These are phyloP conservation scores for Coemansia furcata DNA, from an alignment of 192 early-diverging fungal species.

Conservation along the genomic window DNA sequence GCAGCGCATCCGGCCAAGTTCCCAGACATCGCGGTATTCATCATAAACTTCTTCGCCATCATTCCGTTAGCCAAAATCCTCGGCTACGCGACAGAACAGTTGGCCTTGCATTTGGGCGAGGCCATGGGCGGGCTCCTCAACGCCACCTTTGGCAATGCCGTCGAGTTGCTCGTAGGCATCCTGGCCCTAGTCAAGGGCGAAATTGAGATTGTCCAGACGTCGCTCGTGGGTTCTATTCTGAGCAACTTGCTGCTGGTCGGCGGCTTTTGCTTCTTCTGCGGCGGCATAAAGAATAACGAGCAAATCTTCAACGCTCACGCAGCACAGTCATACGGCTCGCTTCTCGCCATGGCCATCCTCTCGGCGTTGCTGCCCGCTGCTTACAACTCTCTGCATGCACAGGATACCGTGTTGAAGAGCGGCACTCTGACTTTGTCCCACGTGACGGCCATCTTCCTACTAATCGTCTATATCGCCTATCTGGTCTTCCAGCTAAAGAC, in stretches of 20 bases:
- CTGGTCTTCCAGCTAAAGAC: slow-evolving; percentile 78
- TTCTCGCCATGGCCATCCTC: slow-evolving; percentile 65
- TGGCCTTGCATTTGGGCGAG: slow-evolving; percentile 58
- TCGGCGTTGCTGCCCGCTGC: slow-evolving; percentile 72
- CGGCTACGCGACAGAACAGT: slow-evolving; percentile 74
- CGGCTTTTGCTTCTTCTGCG: slow-evolving; percentile 83
- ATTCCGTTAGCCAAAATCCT: slow-evolving; percentile 85
- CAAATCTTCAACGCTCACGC: slow-evolving; percentile 70
- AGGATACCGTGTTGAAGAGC: slow-evolving; percentile 42
- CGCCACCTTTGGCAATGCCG: slow-evolving; percentile 78
- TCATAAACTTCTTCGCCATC: slow-evolving; percentile 89
- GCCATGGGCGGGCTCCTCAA: slow-evolving; percentile 85
- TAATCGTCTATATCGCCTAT: slow-evolving; percentile 65
- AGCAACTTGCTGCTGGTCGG: slow-evolving; percentile 85
- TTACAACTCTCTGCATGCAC: slow-evolving; percentile 52
- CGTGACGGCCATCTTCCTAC: slow-evolving; percentile 65
- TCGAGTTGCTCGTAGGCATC: slow-evolving; percentile 81
- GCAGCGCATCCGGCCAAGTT: slow-evolving; percentile 61
- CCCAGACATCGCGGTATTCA: slow-evolving; percentile 66
- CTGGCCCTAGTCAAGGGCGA: slow-evolving; percentile 78
- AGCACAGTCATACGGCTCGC: slow-evolving; percentile 70
- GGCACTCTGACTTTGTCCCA: slow-evolving; percentile 61
- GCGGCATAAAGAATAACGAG: slow-evolving; percentile 73
- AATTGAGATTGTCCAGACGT: slow-evolving; percentile 83
- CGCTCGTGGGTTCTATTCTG: slow-evolving; percentile 85